Percentiles rank a stretch among this genome's conserved stretches.
These are phyloP conservation scores for Colletotrichum musicola DNA, from an alignment of 2,329 filamentous ascomycete genomes.

Conservation along the genomic window DNA sequence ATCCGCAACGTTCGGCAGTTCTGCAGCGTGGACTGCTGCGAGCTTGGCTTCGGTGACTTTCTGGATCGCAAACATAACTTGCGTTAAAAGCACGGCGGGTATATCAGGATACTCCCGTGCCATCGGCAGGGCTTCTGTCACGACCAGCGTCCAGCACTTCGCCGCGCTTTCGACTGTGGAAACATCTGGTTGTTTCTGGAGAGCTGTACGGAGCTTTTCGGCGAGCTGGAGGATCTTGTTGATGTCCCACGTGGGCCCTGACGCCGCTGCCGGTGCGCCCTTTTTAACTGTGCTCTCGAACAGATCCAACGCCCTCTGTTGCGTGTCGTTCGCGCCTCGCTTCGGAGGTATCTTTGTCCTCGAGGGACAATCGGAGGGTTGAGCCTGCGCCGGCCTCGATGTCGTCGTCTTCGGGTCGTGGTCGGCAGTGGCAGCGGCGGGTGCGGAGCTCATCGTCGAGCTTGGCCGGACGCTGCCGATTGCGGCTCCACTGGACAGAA, in stretches of 20 bases:
- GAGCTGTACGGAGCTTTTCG: slow-evolving; percentile 18
- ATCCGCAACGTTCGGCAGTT: slow-evolving; percentile 22
- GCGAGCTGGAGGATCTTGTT: slow-evolving; percentile 14
- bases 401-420: slow-evolving; percentile 2
- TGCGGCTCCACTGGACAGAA: slow-evolving; percentile 24
- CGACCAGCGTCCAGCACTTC: slow-evolving; percentile 5
- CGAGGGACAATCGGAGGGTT: not conserved
- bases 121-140: slow-evolving; percentile 16
- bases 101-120: not conserved
- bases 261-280: not conserved
- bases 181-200: slow-evolving; percentile 1
- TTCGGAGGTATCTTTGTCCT: not conserved
- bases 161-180: slow-evolving; percentile 2
- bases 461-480: slow-evolving; percentile 16
- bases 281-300: slow-evolving; percentile 39
- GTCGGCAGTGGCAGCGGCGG: slow-evolving; percentile 16
- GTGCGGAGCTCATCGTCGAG: slow-evolving; percentile 32
- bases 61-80: not conserved
- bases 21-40: not conserved
- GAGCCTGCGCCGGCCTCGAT: not conserved
- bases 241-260: slow-evolving; percentile 1
- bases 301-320: slow-evolving; percentile 34
- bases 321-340: not conserved
- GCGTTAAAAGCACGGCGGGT: slow-evolving; percentile 7
- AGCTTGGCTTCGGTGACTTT: slow-evolving; percentile 27